Percentiles rank a stretch among this genome's conserved stretches.
phyloP scores from a whole-genome alignment of 495 filamentous ascomycete genomes.

The Pseudoneurospora amorphoporcata region DNA sequence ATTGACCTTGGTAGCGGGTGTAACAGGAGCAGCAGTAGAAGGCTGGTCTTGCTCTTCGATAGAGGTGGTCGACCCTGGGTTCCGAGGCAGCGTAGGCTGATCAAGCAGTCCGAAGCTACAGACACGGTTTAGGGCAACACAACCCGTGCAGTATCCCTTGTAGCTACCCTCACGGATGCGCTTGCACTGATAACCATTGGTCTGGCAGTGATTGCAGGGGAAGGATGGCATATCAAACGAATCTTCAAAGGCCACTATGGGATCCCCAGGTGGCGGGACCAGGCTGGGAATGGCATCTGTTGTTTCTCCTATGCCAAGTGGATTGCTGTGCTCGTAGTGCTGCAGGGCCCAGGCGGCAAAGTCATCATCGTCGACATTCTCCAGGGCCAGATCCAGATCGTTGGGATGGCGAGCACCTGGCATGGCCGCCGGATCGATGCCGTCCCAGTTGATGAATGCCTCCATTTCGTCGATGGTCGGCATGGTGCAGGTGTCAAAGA shows the following conservation, averaged over 20 bases:
- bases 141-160: slow-evolving; percentile 63
- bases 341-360: slow-evolving; percentile 41
- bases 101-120: slow-evolving; percentile 51
- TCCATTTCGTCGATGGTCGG: slow-evolving; percentile 24
- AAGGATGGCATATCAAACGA: slow-evolving; percentile 29
- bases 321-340: slow-evolving; percentile 30
- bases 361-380: slow-evolving; percentile 36
- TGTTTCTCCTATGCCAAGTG: slow-evolving; percentile 5
- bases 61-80: slow-evolving; percentile 18
- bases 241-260: slow-evolving; percentile 18
- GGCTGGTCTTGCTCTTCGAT: slow-evolving; percentile 25
- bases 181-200: slow-evolving; percentile 65
- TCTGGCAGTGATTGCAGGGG: slow-evolving; percentile 63
- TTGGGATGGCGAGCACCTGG: slow-evolving; percentile 18
- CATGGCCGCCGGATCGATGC: slow-evolving; percentile 19
- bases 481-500: slow-evolving; percentile 6
- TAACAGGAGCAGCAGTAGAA: slow-evolving; percentile 34
- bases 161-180: slow-evolving; percentile 56
- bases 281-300: not conserved
- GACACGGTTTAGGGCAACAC: slow-evolving; percentile 60
- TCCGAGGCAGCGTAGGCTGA: not conserved
- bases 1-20: slow-evolving; percentile 37
- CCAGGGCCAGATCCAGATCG: slow-evolving; percentile 34
- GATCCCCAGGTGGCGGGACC: not conserved
- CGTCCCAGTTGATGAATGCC: slow-evolving; percentile 40